Evolutionary conservation across 805 yeast species (phyloP).

Genomic region (Ogataea allantospora): DNA sequence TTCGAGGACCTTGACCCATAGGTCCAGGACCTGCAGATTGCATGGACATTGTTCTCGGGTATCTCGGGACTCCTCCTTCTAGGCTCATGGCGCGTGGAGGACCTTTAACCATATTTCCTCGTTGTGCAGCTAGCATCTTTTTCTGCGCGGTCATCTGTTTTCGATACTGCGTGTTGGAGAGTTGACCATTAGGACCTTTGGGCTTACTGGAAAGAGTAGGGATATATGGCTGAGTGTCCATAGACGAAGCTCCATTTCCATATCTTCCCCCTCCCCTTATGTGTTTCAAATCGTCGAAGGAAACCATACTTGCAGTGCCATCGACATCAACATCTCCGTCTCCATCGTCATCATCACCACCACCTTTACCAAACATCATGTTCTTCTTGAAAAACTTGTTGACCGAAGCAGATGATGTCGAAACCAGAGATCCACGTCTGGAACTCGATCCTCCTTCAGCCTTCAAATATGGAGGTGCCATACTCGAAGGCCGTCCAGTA

Average conservation of each 20-base stretch:
- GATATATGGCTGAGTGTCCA: constrained; percentile 69
- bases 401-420: constrained; percentile 33
- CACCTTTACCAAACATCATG: constrained; percentile 27
- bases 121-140: constrained; percentile 45
- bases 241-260: constrained; percentile 39
- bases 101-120: constrained; percentile 31
- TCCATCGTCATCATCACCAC: constrained; percentile 27
- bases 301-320: constrained; percentile 39
- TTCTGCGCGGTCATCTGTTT: constrained; percentile 67
- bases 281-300: constrained; percentile 64
- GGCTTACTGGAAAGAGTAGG: constrained; percentile 55
- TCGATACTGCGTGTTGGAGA: constrained; percentile 61
- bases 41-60: constrained; percentile 32
- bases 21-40: constrained; percentile 18
- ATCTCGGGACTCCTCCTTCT: constrained; percentile 17
- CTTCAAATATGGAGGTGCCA: constrained; percentile 2
- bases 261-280: constrained; percentile 67
- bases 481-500: constrained; percentile 3
- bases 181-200: constrained; percentile 29
- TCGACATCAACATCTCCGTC: constrained; percentile 33
- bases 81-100: constrained; percentile 39
- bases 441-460: constrained; percentile 14
- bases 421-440: constrained; percentile 25
- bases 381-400: constrained; percentile 44
- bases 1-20: constrained; percentile 8